These are phyloP conservation scores for Aspergillus texensis DNA, from an alignment of 2,329 filamentous ascomycete species.

Conservation along the genomic window DNA sequence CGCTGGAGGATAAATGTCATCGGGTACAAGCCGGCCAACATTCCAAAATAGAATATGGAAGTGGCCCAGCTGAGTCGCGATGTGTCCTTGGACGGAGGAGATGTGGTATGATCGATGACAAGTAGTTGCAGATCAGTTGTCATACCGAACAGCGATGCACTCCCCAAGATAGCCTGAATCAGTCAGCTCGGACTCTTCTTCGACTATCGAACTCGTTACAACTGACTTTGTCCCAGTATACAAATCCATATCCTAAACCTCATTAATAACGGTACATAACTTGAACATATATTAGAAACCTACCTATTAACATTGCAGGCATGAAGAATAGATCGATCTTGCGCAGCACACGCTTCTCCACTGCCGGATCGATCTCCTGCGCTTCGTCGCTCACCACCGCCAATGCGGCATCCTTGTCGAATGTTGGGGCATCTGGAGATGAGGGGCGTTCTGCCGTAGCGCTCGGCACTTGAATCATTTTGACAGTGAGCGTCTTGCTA, in stretches of 20 bases:
- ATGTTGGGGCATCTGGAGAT: slow-evolving; percentile 6
- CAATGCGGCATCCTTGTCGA: slow-evolving; percentile 59
- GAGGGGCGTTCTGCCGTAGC: slow-evolving; percentile 14
- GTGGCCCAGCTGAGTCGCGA: slow-evolving; percentile 74
- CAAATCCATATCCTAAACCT: slow-evolving; percentile 58
- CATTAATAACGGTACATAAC: not conserved
- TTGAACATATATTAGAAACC: not conserved
- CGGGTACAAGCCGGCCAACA: slow-evolving; percentile 73
- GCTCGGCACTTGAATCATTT: slow-evolving; percentile 27
- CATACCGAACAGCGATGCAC: slow-evolving; percentile 75
- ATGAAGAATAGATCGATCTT: slow-evolving; percentile 71
- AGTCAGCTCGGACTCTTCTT: not conserved
- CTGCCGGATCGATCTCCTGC: slow-evolving; percentile 53
- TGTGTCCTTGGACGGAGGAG: slow-evolving; percentile 64
- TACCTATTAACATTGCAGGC: slow-evolving; percentile 65
- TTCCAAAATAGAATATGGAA: slow-evolving; percentile 78
- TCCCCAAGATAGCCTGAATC: slow-evolving; percentile 68
- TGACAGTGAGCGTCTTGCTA: not conserved
- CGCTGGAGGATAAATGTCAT: slow-evolving; percentile 72
- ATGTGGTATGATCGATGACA: slow-evolving; percentile 53
- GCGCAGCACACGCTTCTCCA: slow-evolving; percentile 60
- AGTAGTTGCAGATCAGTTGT: slow-evolving; percentile 66
- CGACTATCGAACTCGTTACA: not conserved
- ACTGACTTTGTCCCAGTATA: slow-evolving; percentile 68
- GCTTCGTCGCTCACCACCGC: slow-evolving; percentile 60